phyloP scores from a whole-genome alignment of 2,329 filamentous ascomycete genomes.

The Blastomyces parvus region DNA sequence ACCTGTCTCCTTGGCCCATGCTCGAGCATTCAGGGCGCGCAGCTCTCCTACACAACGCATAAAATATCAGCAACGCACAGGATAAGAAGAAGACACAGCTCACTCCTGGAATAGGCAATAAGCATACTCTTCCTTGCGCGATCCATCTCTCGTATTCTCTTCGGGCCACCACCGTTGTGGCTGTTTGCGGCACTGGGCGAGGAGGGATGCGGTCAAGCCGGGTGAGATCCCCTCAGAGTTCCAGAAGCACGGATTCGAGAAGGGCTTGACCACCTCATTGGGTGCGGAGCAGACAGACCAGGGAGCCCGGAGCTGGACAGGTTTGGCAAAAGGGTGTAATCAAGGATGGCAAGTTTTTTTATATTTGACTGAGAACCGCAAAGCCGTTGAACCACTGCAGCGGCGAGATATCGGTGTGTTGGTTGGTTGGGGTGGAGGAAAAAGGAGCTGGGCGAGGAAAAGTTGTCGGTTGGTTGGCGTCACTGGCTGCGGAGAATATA shows the following conservation, averaged over 20 bases:
- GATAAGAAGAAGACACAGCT: slow-evolving; percentile 2
- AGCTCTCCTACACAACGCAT: slow-evolving; percentile 59
- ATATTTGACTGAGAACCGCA: background rate
- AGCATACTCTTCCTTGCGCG: slow-evolving; percentile 41
- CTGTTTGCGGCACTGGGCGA: slow-evolving; percentile 13
- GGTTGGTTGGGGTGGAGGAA: background rate
- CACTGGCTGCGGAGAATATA: background rate
- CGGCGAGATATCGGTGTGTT: background rate
- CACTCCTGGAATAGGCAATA: slow-evolving; percentile 3
- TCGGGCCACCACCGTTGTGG: slow-evolving; percentile 9
- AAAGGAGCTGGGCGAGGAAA: background rate
- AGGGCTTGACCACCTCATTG: slow-evolving; percentile 34
- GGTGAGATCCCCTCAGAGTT: slow-evolving; percentile 28
- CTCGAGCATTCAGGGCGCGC: slow-evolving; percentile 74
- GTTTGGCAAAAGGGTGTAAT: background rate
- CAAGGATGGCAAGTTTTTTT: background rate
- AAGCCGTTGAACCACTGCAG: background rate
- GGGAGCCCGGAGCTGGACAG: background rate
- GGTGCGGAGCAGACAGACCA: slow-evolving; percentile 8
- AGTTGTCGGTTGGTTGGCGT: background rate
- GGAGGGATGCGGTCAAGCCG: slow-evolving; percentile 21
- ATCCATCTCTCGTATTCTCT: slow-evolving; percentile 33
- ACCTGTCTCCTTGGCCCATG: slow-evolving; percentile 88
- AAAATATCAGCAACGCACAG: slow-evolving; percentile 6
- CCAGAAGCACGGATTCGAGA: slow-evolving; percentile 28